Conservation (phyloP, 2,329 filamentous ascomycete genomes). For the Hypoxylon rubiginosum region DNA sequence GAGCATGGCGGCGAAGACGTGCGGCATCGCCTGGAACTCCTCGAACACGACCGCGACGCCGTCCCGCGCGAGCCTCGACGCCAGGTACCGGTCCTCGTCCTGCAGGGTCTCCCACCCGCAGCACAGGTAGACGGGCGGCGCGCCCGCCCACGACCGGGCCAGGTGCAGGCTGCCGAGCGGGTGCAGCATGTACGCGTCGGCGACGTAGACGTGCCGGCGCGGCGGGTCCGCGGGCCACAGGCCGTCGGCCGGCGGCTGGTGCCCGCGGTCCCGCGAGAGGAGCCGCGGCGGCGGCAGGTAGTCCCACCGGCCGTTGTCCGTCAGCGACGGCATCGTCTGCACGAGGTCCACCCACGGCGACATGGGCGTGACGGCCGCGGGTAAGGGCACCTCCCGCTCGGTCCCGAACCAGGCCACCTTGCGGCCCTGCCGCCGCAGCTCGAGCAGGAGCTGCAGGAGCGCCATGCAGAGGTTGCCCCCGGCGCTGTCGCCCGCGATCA, state of each 20-base stretch:
- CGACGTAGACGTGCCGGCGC: conserved; percentile 66
- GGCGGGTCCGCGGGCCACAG: conserved; percentile 71
- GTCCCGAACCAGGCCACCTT: conserved; percentile 72
- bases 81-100: conserved; percentile 75
- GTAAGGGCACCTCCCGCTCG: conserved; percentile 71
- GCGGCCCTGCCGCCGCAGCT: conserved; percentile 64
- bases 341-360: conserved; percentile 81
- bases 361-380: conserved; percentile 72
- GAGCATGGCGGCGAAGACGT: conserved; percentile 76
- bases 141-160: conserved; percentile 69
- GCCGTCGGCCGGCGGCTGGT: conserved; percentile 59
- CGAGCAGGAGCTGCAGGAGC: conserved; percentile 76
- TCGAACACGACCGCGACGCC: conserved; percentile 75
- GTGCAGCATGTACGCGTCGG: conserved; percentile 69
- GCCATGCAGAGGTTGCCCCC: conserved; percentile 78
- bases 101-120: conserved; percentile 79
- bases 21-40: conserved; percentile 85
- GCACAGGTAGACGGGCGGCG: conserved; percentile 76
- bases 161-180: conserved; percentile 76
- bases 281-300: conserved; percentile 68
- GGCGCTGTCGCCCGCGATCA: conserved; percentile 80
- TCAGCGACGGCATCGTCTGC: conserved; percentile 70
- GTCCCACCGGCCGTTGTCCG: conserved; percentile 68
- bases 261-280: conserved; percentile 46
- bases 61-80: conserved; percentile 66